phyloP scores from a whole-genome alignment of 805 yeast species.

The Candida gorgasii region DNA sequence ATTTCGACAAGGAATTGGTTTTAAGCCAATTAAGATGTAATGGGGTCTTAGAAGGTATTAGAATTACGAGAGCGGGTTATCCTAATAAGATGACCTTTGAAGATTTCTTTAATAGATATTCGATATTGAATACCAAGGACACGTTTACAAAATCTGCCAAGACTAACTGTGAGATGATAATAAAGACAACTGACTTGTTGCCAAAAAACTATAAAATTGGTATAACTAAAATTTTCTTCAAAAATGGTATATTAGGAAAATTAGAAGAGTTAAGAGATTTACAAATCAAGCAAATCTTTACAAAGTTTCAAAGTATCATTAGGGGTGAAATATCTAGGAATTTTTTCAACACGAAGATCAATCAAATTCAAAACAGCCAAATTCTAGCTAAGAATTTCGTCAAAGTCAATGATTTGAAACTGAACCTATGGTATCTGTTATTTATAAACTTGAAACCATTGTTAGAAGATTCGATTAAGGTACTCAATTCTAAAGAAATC shows the following conservation, averaged over 20 bases:
- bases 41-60: conserved; percentile 96
- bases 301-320: conserved; percentile 61
- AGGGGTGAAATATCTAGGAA: conserved; percentile 66
- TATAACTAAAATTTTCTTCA: conserved; percentile 69
- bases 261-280: conserved; percentile 77
- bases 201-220: conserved; percentile 64
- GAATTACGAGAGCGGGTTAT: conserved; percentile 95
- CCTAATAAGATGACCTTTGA: conserved; percentile 88
- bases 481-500: conserved; percentile 56
- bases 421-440: conserved; percentile 76
- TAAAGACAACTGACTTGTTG: conserved; percentile 64
- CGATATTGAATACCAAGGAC: conserved; percentile 57
- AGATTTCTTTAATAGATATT: conserved; percentile 76
- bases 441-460: conserved; percentile 74
- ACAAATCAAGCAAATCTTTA: conserved; percentile 54
- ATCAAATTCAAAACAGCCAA: conserved; percentile 68
- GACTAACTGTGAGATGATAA: conserved; percentile 66
- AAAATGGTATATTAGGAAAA: conserved; percentile 74
- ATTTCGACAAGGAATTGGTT: conserved; percentile 74
- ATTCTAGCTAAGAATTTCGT: conserved; percentile 63
- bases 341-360: conserved; percentile 47
- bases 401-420: conserved; percentile 46
- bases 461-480: conserved; percentile 61
- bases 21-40: conserved; percentile 90
- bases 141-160: conserved; percentile 50